Evolutionary conservation across 1,139 yeast genomes (phyloP).

Genomic region (Sugiyamaella pinicola): DNA sequence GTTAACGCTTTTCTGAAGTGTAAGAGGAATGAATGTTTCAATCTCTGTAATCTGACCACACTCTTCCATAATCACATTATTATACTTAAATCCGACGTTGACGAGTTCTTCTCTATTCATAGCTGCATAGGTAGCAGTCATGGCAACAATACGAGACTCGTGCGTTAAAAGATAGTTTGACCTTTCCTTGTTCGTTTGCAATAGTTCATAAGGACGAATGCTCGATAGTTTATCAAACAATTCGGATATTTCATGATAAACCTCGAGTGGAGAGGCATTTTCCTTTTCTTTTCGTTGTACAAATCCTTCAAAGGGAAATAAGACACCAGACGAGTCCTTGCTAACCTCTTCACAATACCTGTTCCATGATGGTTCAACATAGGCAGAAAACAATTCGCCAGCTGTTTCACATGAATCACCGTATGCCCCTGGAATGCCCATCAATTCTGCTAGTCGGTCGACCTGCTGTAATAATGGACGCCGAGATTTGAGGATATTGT

Average conservation of each 20-base stretch:
- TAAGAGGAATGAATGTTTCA: constrained; percentile 41
- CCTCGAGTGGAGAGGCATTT: constrained; percentile 22
- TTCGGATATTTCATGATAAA: constrained; percentile 30
- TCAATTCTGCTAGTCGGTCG: constrained; percentile 40
- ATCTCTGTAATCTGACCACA: constrained; percentile 43
- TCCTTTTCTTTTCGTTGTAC: constrained; percentile 21
- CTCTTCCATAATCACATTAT: constrained; percentile 43
- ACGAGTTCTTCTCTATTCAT: constrained; percentile 31
- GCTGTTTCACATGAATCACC: constrained; percentile 52
- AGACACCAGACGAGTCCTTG: background rate
- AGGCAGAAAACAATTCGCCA: constrained; percentile 40
- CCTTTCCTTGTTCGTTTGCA: constrained; percentile 31
- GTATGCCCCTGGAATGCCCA: constrained; percentile 48
- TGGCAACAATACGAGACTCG: constrained; percentile 42
- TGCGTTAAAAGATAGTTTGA: constrained; percentile 35
- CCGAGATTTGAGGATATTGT: constrained; percentile 23
- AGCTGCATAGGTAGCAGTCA: constrained; percentile 39
- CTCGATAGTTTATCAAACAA: constrained; percentile 41
- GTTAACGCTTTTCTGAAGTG: constrained; percentile 24
- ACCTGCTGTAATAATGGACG: constrained; percentile 39
- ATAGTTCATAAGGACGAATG: constrained; percentile 43
- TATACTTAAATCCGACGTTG: constrained; percentile 34
- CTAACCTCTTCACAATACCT: constrained; percentile 8
- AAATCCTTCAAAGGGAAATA: constrained; percentile 43
- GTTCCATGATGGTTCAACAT: constrained; percentile 44